phyloP scores from a whole-genome alignment of 352 stramenopile species.

The Phytophthora tentaculata region DNA sequence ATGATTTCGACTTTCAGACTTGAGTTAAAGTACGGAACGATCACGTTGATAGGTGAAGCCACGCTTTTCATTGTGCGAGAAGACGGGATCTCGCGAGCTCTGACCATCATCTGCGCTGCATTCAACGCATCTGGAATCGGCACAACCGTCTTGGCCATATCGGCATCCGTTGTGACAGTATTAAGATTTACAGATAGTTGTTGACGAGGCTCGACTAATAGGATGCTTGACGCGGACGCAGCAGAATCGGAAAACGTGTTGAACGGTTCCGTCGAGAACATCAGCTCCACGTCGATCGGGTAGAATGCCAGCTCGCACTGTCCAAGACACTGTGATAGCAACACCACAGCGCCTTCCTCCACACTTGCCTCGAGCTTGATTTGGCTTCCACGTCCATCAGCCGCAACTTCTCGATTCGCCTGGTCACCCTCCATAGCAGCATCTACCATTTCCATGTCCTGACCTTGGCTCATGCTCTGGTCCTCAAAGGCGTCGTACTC shows the following conservation, averaged over 20 bases:
- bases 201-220: conserved; percentile 55
- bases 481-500: conserved; percentile 48
- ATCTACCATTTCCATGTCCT: conserved; percentile 28
- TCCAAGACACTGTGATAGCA: conserved; percentile 41
- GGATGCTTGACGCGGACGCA: conserved; percentile 42
- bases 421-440: background rate
- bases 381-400: conserved; percentile 4
- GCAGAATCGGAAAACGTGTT: conserved; percentile 47
- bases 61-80: conserved; percentile 34
- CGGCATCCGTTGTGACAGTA: conserved; percentile 2
- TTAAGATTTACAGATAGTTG: conserved; percentile 39
- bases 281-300: conserved; percentile 69
- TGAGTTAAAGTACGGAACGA: conserved; percentile 58
- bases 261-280: conserved; percentile 74
- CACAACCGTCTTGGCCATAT: conserved; percentile 27
- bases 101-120: conserved; percentile 55
- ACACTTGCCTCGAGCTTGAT: conserved; percentile 44
- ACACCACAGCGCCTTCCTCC: conserved; percentile 27
- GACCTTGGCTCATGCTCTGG: conserved; percentile 21
- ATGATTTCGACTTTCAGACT: conserved; percentile 48
- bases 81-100: conserved; percentile 38
- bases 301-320: conserved; percentile 60
- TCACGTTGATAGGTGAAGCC: conserved; percentile 44
- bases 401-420: background rate
- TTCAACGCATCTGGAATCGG: conserved; percentile 38